Evolutionary conservation across 257 asterid species (phyloP).

Genomic region (Jasminum sambac): DNA sequence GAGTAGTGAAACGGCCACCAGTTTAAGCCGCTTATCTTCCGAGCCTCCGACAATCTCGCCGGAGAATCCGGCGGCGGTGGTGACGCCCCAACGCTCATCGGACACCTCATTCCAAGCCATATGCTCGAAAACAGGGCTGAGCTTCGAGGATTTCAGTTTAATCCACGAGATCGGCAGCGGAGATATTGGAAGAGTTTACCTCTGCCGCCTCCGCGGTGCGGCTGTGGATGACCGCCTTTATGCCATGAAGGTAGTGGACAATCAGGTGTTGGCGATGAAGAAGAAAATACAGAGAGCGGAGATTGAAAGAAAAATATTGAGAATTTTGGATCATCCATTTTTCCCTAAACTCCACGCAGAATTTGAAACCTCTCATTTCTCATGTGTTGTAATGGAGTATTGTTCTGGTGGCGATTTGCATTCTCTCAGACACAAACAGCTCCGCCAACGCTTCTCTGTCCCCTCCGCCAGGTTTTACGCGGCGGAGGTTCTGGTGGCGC

Average conservation of each 20-base stretch:
- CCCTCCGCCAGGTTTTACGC: conserved; percentile 80
- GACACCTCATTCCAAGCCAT: conserved; percentile 61
- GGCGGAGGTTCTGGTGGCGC: conserved; percentile 85
- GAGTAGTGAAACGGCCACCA: conserved; percentile 64
- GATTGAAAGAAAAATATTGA: conserved; percentile 74
- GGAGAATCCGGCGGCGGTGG: conserved; percentile 42
- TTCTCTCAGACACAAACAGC: conserved; percentile 71
- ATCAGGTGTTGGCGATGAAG: conserved; percentile 71
- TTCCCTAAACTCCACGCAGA: conserved; percentile 74
- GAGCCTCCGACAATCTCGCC: conserved; percentile 62
- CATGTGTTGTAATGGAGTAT: conserved; percentile 82
- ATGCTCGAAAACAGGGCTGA: conserved; percentile 34
- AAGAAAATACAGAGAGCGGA: conserved; percentile 75
- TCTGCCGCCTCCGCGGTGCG: conserved; percentile 50
- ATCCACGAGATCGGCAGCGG: conserved; percentile 88
- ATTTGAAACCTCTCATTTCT: conserved; percentile 70
- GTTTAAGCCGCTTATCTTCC: conserved; percentile 68
- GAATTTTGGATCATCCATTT: conserved; percentile 76
- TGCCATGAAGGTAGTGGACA: conserved; percentile 91
- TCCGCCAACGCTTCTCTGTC: conserved; percentile 67
- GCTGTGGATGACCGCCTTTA: conserved; percentile 43
- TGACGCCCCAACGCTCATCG: conserved; percentile 75
- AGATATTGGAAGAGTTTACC: conserved; percentile 76
- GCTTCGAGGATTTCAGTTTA: conserved; percentile 63
- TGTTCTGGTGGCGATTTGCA: conserved; percentile 90